Evolutionary conservation across 306 rosid species (phyloP), one percentile per base, ranked within the genome.

Genomic region (Rubus parviflorus): DNA sequence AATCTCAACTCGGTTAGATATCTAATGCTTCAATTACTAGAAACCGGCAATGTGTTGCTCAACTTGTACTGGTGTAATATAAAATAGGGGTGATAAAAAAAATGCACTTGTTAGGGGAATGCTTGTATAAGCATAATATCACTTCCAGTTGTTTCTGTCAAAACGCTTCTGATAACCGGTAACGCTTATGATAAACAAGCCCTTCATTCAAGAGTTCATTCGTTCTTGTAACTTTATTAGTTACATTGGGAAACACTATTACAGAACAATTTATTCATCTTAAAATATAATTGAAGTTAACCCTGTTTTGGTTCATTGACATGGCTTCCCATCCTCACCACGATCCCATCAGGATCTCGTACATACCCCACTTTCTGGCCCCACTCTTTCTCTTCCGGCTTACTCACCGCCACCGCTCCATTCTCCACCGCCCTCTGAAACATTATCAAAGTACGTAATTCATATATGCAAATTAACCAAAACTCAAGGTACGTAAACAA

Each of bases 291-390:
- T 30, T 22, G 13, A 61, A 61, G 16, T 30, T 61, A 61, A 30
- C n/a, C n/a, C 3, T 77, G 62, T 62, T 82, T 76, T 0, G 83
- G 81, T 60, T 87, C 86, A 15, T 82, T 83, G 42, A 94, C 89
- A 23, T 86, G 75, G 84, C 93, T 89, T 68, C 97, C 93, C 81
- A 95, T 83, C 82, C 97, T 89, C 40, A 90, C 88, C 22, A 92
- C 93, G 30, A 84, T 83, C 70, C 97, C 97, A 69, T 95, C 94
- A 9, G 82, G 80, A 70, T 92, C 98, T 57, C 89, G 86, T 7
- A 95, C 97, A 42, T 90, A 95, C 8, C 97, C 96, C 22, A 92
- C 97, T 81, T 83, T 95, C 85, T 92, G 98, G 0, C 90, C 94
- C 98, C 96, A 89, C 76, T 92, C 97, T 77, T 89, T 92, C 10